phyloP scores from a whole-genome alignment of 2,329 filamentous ascomycete genomes.

The Diaporthe velutina region DNA sequence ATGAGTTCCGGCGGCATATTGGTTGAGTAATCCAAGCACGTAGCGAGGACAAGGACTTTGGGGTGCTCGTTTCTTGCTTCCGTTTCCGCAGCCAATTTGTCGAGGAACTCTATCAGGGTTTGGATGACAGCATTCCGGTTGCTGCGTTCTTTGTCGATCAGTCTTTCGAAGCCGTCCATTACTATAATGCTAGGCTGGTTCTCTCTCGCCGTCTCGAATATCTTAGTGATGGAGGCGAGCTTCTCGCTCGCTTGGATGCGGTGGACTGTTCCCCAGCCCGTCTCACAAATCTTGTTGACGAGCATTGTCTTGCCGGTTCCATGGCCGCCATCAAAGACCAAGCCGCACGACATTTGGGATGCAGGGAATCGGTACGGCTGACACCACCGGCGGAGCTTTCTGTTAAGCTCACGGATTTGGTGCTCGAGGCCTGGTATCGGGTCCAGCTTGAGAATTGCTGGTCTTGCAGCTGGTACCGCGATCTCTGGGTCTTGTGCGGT shows the following conservation, averaged over 20 bases:
- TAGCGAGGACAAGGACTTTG: slow-evolving; percentile 79
- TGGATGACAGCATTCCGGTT: slow-evolving; percentile 64
- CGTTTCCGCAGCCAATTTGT: slow-evolving; percentile 57
- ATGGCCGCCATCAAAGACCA: slow-evolving; percentile 83
- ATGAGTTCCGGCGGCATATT: slow-evolving; percentile 80
- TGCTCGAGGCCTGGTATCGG: slow-evolving; percentile 77
- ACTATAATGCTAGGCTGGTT: slow-evolving; percentile 82
- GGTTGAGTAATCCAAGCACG: slow-evolving; percentile 77
- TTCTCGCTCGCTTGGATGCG: slow-evolving; percentile 70
- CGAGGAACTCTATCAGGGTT: slow-evolving; percentile 67
- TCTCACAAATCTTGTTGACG: slow-evolving; percentile 74
- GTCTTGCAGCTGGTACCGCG: slow-evolving; percentile 40
- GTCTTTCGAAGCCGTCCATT: slow-evolving; percentile 81
- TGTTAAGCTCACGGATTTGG: slow-evolving; percentile 76
- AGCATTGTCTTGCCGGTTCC: slow-evolving; percentile 89
- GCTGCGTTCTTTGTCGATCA: slow-evolving; percentile 72
- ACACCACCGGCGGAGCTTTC: slow-evolving; percentile 62
- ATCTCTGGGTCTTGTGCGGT: slow-evolving; percentile 53
- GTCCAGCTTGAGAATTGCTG: slow-evolving; percentile 58
- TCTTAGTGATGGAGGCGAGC: slow-evolving; percentile 70
- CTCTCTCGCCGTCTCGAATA: slow-evolving; percentile 77
- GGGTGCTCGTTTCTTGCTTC: slow-evolving; percentile 55
- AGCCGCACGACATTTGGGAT: slow-evolving; percentile 62
- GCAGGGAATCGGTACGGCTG: slow-evolving; percentile 48
- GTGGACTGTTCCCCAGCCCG: slow-evolving; percentile 79